Percentiles rank a stretch among this genome's conserved stretches.
Conservation (phyloP, 371 early-diverging fungal genomes). For the Actinomucor elegans region DNA sequence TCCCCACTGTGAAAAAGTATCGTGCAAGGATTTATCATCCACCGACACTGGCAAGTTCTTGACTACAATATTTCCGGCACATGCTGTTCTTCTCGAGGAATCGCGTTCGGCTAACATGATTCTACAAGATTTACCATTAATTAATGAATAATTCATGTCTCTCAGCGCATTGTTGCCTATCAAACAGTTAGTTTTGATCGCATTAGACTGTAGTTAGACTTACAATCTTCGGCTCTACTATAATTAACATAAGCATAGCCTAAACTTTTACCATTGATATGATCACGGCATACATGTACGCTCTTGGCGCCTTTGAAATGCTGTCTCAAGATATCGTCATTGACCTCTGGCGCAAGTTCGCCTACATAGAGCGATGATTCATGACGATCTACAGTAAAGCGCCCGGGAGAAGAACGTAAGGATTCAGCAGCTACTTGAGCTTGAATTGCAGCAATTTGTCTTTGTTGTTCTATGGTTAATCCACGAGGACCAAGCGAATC, state of each 20-base stretch:
- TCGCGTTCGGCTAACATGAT: slow-evolving; percentile 99
- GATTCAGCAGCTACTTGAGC: slow-evolving; percentile 27
- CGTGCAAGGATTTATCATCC: slow-evolving; percentile 95
- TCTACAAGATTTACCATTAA: slow-evolving; percentile 92
- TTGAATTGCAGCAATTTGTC: slow-evolving; percentile 41
- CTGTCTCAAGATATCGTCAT: slow-evolving; percentile 92
- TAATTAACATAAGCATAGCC: slow-evolving; percentile 99
- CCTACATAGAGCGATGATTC: slow-evolving; percentile 86
- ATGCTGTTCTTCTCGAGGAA: slow-evolving; percentile 82
- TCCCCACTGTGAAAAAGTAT: slow-evolving; percentile 99
- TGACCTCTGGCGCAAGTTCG: slow-evolving; percentile 87
- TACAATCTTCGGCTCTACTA: slow-evolving; percentile 69
- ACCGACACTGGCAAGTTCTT: slow-evolving; percentile 97
- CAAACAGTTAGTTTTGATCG: background rate
- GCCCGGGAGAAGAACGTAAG: slow-evolving; percentile 8
- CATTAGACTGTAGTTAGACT: background rate
- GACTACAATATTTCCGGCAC: slow-evolving; percentile 97
- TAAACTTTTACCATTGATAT: slow-evolving; percentile 90
- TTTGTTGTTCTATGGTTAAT: slow-evolving; percentile 36
- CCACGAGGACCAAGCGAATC: slow-evolving; percentile 27
- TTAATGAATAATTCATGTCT: slow-evolving; percentile 87
- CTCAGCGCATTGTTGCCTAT: slow-evolving; percentile 86
- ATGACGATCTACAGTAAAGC: slow-evolving; percentile 11
- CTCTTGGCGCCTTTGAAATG: slow-evolving; percentile 89
- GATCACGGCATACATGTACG: slow-evolving; percentile 96